Conservation (phyloP, 2,329 filamentous ascomycete species). For the Colletotrichum horii region DNA sequence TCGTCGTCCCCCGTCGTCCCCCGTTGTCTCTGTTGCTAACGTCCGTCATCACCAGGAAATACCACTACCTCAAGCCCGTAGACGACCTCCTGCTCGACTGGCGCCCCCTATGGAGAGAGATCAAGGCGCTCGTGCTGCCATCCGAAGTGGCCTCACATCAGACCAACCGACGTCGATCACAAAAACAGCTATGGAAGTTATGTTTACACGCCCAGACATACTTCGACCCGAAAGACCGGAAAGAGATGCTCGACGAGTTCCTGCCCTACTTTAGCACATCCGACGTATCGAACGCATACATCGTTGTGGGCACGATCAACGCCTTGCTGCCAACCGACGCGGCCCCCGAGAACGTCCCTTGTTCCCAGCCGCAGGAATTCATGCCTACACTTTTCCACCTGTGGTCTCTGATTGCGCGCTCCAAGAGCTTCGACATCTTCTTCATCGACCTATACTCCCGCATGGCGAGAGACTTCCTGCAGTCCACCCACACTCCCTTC, state of each 20-base stretch:
- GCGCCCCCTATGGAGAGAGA: slow-evolving; percentile 89
- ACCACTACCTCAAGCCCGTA: slow-evolving; percentile 90
- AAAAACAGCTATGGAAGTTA: slow-evolving; percentile 80
- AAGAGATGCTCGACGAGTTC: slow-evolving; percentile 80
- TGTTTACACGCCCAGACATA: slow-evolving; percentile 90
- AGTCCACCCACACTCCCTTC: slow-evolving; percentile 78
- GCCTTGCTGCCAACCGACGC: slow-evolving; percentile 85
- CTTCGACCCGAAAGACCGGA: slow-evolving; percentile 87
- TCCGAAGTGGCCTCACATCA: slow-evolving; percentile 77
- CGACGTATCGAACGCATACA: slow-evolving; percentile 89
- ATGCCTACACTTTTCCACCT: slow-evolving; percentile 95
- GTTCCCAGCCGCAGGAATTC: slow-evolving; percentile 87
- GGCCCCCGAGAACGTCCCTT: slow-evolving; percentile 70
- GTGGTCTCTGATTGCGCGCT: slow-evolving; percentile 92
- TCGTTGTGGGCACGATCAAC: slow-evolving; percentile 88
- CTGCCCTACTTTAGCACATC: slow-evolving; percentile 92
- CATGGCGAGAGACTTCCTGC: slow-evolving; percentile 82
- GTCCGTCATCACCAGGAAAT: slow-evolving; percentile 66
- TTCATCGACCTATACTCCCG: slow-evolving; percentile 92
- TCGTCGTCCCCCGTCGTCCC: neutral
- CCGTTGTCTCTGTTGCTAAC: neutral
- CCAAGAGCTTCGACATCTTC: slow-evolving; percentile 83
- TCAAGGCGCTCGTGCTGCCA: slow-evolving; percentile 89
- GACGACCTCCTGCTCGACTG: slow-evolving; percentile 93
- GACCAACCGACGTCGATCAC: slow-evolving; percentile 56